Evolutionary conservation across 2,329 filamentous ascomycete genomes (phyloP).

Genomic region (Chaetomium strumarium): DNA sequence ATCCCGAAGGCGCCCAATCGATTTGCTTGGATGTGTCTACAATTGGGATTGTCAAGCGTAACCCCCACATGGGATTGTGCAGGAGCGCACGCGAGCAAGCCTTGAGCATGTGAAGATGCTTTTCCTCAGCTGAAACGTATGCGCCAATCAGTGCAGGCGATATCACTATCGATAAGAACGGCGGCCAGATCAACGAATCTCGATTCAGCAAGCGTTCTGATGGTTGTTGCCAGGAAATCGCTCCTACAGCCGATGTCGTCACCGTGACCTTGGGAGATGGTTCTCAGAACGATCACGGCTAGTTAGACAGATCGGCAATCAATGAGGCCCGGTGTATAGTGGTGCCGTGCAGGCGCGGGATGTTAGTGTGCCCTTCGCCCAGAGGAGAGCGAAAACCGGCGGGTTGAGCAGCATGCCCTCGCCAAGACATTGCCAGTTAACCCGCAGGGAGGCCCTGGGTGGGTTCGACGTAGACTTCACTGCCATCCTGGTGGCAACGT

Average conservation of each 20-base stretch:
- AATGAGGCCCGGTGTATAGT: background rate
- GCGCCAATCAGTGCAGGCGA: background rate
- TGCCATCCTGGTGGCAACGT: conserved; percentile 6
- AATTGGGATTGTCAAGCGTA: background rate
- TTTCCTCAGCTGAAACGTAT: background rate
- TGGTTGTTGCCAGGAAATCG: background rate
- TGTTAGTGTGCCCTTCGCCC: conserved; percentile 10
- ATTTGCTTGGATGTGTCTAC: conserved; percentile 13
- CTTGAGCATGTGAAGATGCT: background rate
- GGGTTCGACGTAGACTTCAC: conserved; percentile 13
- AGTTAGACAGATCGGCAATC: conserved; percentile 1
- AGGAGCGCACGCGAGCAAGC: conserved; percentile 18
- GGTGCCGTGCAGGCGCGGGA: conserved; percentile 18
- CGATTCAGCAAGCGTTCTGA: background rate
- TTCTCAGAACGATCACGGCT: background rate
- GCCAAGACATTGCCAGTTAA: conserved; percentile 20
- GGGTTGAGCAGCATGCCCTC: conserved; percentile 12
- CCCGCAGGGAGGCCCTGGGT: conserved; percentile 16
- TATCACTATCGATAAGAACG: conserved; percentile 5
- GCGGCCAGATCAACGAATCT: background rate
- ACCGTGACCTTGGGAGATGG: background rate
- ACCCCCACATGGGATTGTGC: conserved; percentile 4
- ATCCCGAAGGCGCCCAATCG: conserved; percentile 17
- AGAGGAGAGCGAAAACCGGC: conserved; percentile 23
- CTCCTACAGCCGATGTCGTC: background rate